These are phyloP conservation scores for Saitozyma sp. DNA, from an alignment of 768 basidiomycete species.

Conservation along the genomic window DNA sequence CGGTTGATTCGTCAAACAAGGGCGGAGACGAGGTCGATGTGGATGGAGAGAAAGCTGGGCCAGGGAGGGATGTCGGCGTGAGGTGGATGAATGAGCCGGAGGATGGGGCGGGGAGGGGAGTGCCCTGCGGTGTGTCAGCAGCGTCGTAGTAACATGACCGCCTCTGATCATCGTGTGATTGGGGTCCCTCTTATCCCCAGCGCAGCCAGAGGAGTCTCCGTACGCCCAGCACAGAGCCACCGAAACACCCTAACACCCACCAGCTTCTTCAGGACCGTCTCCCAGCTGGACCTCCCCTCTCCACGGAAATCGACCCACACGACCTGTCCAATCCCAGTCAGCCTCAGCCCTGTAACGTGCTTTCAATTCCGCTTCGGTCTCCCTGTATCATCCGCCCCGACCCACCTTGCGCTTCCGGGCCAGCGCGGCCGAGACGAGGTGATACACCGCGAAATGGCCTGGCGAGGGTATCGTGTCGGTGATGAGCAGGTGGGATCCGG, in stretches of 20 bases:
- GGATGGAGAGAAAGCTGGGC: neutral
- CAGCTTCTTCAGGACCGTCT: slow-evolving; percentile 44
- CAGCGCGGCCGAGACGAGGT: slow-evolving; percentile 32
- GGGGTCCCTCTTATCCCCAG: too few relatives aligned
- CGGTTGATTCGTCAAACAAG: slow-evolving; percentile 23
- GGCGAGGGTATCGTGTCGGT: slow-evolving; percentile 43
- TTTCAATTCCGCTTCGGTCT: neutral
- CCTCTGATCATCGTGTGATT: too few relatives aligned
- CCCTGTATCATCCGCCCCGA: slow-evolving; percentile 9
- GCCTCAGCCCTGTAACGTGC: too few relatives aligned
- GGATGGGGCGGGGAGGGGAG: slow-evolving; percentile 18
- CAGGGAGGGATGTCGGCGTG: slow-evolving; percentile 24
- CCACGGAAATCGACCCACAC: slow-evolving; percentile 42
- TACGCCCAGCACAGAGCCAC: neutral
- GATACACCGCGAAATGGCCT: slow-evolving; percentile 39
- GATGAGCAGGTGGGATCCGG: slow-evolving; percentile 39
- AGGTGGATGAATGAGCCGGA: slow-evolving; percentile 27
- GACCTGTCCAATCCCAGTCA: slow-evolving; percentile 11
- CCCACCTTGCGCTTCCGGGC: slow-evolving; percentile 15
- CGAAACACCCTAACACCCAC: slow-evolving; percentile 20
- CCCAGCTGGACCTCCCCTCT: slow-evolving; percentile 38
- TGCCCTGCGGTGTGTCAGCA: slow-evolving; percentile 18
- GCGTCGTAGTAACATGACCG: neutral
- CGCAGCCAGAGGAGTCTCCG: too few relatives aligned
- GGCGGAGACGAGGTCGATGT: slow-evolving; percentile 9